Evolutionary conservation across 352 stramenopile species (phyloP).

Genomic region (Phytophthora constricta): DNA sequence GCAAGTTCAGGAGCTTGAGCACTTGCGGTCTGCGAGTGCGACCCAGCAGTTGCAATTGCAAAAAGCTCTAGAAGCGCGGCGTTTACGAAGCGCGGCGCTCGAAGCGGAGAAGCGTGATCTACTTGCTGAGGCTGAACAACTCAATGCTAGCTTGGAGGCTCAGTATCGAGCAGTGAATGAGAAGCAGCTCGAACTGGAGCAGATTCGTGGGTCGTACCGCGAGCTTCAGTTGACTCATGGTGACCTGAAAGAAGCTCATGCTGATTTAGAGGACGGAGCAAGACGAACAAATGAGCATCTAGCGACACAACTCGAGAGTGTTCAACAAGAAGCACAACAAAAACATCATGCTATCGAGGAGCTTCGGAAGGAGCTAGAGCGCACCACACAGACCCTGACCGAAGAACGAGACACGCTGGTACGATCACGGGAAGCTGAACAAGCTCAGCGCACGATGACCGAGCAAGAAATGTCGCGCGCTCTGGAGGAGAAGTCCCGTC

Average conservation of each 20-base stretch:
- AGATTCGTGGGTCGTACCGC: slow-evolving; percentile 50
- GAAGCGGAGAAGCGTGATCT: slow-evolving; percentile 74
- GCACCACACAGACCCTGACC: slow-evolving; percentile 3
- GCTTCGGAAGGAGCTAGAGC: slow-evolving; percentile 13
- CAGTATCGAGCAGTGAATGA: slow-evolving; percentile 61
- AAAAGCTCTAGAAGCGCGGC: slow-evolving; percentile 58
- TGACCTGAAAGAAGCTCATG: slow-evolving; percentile 66
- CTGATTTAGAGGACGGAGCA: slow-evolving; percentile 48
- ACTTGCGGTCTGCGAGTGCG: slow-evolving; percentile 33
- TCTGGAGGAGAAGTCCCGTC: slow-evolving; percentile 57
- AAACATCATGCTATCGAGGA: slow-evolving; percentile 31
- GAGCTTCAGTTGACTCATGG: slow-evolving; percentile 57
- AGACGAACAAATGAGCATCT: slow-evolving; percentile 43
- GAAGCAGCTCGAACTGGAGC: slow-evolving; percentile 67
- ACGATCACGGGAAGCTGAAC: slow-evolving; percentile 32
- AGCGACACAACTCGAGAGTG: slow-evolving; percentile 37
- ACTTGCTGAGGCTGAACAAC: slow-evolving; percentile 64
- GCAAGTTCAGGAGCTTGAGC: slow-evolving; percentile 62
- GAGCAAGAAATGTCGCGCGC: slow-evolving; percentile 34
- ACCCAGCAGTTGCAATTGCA: slow-evolving; percentile 72
- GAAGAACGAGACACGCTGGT: slow-evolving; percentile 36
- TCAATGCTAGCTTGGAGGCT: slow-evolving; percentile 62
- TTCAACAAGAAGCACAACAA: slow-evolving; percentile 27
- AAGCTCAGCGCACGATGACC: slow-evolving; percentile 38
- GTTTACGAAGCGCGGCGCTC: slow-evolving; percentile 47